Conservation (phyloP, 2,329 filamentous ascomycete species). For the Chaetomium globosum region DNA sequence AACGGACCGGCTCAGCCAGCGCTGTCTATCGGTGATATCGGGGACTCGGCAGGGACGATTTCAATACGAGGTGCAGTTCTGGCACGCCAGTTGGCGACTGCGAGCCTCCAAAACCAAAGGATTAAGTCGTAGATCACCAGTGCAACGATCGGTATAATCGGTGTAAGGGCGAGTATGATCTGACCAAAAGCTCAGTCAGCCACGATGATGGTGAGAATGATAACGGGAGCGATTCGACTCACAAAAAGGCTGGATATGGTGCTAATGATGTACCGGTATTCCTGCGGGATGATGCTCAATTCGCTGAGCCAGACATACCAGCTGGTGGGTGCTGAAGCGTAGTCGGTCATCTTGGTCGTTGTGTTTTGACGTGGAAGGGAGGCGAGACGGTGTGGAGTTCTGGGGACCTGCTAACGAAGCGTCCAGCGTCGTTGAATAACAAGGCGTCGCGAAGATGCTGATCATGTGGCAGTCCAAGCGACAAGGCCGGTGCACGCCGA, state of each 20-base stretch:
- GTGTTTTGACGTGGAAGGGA: neutral
- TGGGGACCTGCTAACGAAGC: neutral
- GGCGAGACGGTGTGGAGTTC: neutral
- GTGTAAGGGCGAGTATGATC: slow-evolving; percentile 51
- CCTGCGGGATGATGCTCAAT: slow-evolving; percentile 31
- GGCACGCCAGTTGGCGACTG: slow-evolving; percentile 32
- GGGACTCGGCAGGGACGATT: neutral
- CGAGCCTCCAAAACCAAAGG: slow-evolving; percentile 57
- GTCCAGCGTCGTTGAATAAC: neutral
- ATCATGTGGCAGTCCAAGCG: neutral
- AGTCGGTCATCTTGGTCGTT: slow-evolving; percentile 21
- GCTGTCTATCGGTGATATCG: neutral
- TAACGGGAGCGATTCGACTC: slow-evolving; percentile 17
- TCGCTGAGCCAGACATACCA: slow-evolving; percentile 34
- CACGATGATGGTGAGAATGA: neutral
- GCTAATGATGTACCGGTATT: slow-evolving; percentile 34
- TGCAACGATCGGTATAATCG: slow-evolving; percentile 51
- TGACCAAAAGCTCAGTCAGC: slow-evolving; percentile 34
- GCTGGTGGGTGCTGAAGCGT: slow-evolving; percentile 22
- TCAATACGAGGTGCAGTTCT: neutral
- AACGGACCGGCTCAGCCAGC: too few relatives aligned
- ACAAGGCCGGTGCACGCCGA: neutral
- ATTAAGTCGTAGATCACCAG: slow-evolving; percentile 55
- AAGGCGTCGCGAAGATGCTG: neutral
- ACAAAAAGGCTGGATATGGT: slow-evolving; percentile 40